Evolutionary conservation across 176 grass and related monocot genomes (phyloP), one percentile per base, ranked within the genome.

Genomic region (Aegilops longissima): DNA sequence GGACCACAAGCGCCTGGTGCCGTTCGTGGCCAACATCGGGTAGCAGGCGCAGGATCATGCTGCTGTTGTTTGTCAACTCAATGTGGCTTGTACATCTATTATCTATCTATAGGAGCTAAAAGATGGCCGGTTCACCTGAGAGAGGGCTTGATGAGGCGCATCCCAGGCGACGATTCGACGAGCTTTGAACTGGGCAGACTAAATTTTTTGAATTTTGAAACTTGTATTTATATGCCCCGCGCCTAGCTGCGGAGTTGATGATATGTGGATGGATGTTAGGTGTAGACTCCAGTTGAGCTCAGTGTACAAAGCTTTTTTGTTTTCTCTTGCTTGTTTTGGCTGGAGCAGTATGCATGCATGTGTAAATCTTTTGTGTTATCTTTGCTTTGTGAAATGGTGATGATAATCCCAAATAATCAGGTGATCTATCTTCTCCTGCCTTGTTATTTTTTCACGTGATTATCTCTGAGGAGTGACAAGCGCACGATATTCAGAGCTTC

Each of bases 1-100:
- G 90, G 96, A 98, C 49, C 87, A 95, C 80, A 98, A 95, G 70
- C n/a, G n/a, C 39, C 88, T 98, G 66, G 93, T 98, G 61, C 93
- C 96, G 4, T 98, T 98, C 79, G 96, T 95, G 74, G 88, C 88
- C 24, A 95, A 91, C 78, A 76, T 95, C 6, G 88, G 88, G 52
- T 90, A 27, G n/a, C n/a, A n/a, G 5, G 4, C 17, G 61, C 61
- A 66, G 64, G 30, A 4, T 18, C 16, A 54, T 54, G 51, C 51
- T 54, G 16, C 6, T 54, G 51, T 54, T 54, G 51, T 54, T 54
- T 49, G 70, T 36, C 69, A n/a, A 70, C 76, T 71, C 9, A 33
- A 58, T 61, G 34, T 31, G 38, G 66, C 24, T 16, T 86, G 76
- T 72, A 47, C 49, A 79, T 24, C 47, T 40, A 40, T 27, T n/a